These are phyloP conservation scores for Pisolithus albus DNA, from an alignment of 768 basidiomycete genomes.

Conservation along the genomic window DNA sequence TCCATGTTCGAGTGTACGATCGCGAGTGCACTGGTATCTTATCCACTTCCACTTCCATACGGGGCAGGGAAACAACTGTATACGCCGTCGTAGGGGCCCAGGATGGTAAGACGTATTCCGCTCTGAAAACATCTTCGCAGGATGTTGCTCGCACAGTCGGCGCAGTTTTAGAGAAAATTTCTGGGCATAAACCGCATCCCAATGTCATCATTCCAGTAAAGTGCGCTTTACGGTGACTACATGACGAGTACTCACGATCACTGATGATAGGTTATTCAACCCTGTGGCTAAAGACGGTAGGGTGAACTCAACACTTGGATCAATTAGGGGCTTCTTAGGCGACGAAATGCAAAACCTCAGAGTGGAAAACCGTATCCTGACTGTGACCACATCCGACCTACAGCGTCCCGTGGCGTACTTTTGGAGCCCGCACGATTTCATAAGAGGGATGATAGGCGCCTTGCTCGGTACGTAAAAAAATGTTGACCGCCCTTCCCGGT, in stretches of 20 bases:
- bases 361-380: constrained; percentile 1
- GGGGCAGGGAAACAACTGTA: constrained; percentile 8
- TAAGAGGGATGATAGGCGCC: constrained; percentile 10
- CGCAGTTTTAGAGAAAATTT: neutral
- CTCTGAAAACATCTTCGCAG: constrained; percentile 9
- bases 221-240: neutral
- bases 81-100: constrained; percentile 1
- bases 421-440: constrained; percentile 14
- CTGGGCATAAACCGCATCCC: neutral
- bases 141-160: neutral
- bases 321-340: constrained; percentile 4
- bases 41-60: constrained; percentile 8
- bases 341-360: neutral
- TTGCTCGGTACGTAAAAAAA: constrained; percentile 6
- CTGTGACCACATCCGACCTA: neutral
- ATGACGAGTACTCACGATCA: neutral
- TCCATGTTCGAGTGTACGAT: constrained; percentile 2
- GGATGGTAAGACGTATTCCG: neutral
- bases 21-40: constrained; percentile 1
- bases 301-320: neutral
- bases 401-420: constrained; percentile 10
- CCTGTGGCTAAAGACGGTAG: neutral
- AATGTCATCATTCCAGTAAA: too few species aligned
- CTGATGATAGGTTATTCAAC: neutral
- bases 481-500: neutral